Evolutionary conservation across 495 filamentous ascomycete genomes (phyloP), one percentile per base, ranked within the genome.

Genomic region (Penicillium robsamsonii): DNA sequence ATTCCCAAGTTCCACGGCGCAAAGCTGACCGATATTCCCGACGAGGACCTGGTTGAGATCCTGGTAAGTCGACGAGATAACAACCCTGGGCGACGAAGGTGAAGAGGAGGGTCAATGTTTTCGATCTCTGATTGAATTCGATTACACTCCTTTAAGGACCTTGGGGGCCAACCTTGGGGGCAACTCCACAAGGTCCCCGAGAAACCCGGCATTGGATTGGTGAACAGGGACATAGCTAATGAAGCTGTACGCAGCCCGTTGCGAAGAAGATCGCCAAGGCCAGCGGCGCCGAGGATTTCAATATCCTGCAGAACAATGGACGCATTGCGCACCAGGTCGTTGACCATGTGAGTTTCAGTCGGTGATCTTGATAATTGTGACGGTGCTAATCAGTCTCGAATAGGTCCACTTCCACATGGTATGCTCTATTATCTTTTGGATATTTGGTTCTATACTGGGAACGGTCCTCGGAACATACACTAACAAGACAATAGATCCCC

Each of bases 271-370:
- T 99, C 24, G 93, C 86, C 45, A 62, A 71, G n/a, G 92, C 90
- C 24, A 83, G 81, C 12, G 89, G 89, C 7, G 87, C 90, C 17
- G 72, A 73, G 29, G 80, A 97, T 65, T 99, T 87, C 79, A 99
- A 99, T 67, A 80, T 99, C 50, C 74, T 99, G 57, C 94, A 99
- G 79, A 99, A 99, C 75, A 99, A 99, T 67, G 94, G 94, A 25
- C 75, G 81, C 20, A 79, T 89, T 66, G 94, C 94, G n/a, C 95
- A 99, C 75, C 94, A 99, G 74, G 78, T 86, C 51, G 95, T 99
- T 56, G 88, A 88, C 59, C 94, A 99, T 76, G 94, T 95, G 74
- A 73, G 84, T 75, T 55, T 13, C 25, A 33, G 13, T 45, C 11
- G 46, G 24, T 12, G n/a, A n/a, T 43, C 25, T 35, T 38, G 24